Conservation (phyloP, 305 asterid species). For the Fraxinus ornus region DNA sequence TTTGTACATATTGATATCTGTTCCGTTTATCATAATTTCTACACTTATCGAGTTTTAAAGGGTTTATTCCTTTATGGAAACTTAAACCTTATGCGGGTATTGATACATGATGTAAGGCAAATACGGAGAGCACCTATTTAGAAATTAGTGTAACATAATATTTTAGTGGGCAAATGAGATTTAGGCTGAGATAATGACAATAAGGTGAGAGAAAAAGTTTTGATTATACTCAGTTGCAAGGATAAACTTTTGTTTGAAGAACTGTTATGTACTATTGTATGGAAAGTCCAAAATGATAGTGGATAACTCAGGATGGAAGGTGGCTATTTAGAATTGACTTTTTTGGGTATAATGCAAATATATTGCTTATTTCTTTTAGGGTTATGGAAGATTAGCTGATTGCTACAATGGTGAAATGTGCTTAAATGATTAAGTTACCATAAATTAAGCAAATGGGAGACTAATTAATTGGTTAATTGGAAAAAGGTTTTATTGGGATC, state of each 20-base stretch:
- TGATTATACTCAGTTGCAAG: conserved; percentile 6
- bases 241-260: conserved; percentile 1
- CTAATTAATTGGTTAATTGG: background rate
- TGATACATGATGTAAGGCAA: background rate
- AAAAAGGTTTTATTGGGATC: background rate
- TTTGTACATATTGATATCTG: background rate
- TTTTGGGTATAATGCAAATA: background rate
- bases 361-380: background rate
- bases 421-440: background rate
- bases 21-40: background rate
- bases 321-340: background rate
- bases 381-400: background rate
- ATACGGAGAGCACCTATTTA: background rate
- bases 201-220: background rate
- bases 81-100: background rate
- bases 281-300: background rate
- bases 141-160: background rate
- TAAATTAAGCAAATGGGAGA: background rate
- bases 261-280: background rate
- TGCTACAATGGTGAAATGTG: background rate
- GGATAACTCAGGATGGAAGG: background rate
- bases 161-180: background rate
- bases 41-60: background rate
- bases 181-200: background rate
- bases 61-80: background rate